Conservation (phyloP, 345 rosid genomes). For the Hevea brasiliensis region DNA sequence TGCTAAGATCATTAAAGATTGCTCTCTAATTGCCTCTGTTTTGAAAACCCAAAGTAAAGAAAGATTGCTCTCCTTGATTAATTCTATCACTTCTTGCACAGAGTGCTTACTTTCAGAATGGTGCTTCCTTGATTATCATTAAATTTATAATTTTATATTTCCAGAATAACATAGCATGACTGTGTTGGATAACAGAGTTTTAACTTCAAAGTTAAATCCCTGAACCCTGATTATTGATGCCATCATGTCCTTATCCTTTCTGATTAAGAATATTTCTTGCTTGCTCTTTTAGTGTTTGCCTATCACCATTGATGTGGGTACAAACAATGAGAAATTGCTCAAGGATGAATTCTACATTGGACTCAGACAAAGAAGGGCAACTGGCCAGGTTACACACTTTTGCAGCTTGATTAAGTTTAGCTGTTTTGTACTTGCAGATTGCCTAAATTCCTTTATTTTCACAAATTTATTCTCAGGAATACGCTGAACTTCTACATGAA, state of each 20-base stretch:
- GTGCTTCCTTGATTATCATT: neutral
- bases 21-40: no score
- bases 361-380: conserved; percentile 72
- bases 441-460: conserved; percentile 1
- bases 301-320: conserved; percentile 84
- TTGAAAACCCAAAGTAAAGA: neutral
- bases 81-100: neutral
- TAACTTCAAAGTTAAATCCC: neutral
- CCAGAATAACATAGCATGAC: neutral
- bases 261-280: neutral
- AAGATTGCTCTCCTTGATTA: neutral
- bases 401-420: conserved; percentile 4
- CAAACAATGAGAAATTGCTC: conserved; percentile 78
- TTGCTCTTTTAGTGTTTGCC: conserved; percentile 68
- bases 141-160: neutral
- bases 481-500: conserved; percentile 65
- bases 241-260: neutral
- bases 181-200: neutral
- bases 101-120: neutral
- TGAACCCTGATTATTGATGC: neutral
- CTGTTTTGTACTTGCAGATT: neutral
- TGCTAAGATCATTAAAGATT: neutral
- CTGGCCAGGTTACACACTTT: conserved; percentile 58
- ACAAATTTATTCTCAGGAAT: conserved; percentile 50
- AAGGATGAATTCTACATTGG: conserved; percentile 89